Conservation (phyloP, 495 filamentous ascomycete species). For the Immersiella caudata region DNA sequence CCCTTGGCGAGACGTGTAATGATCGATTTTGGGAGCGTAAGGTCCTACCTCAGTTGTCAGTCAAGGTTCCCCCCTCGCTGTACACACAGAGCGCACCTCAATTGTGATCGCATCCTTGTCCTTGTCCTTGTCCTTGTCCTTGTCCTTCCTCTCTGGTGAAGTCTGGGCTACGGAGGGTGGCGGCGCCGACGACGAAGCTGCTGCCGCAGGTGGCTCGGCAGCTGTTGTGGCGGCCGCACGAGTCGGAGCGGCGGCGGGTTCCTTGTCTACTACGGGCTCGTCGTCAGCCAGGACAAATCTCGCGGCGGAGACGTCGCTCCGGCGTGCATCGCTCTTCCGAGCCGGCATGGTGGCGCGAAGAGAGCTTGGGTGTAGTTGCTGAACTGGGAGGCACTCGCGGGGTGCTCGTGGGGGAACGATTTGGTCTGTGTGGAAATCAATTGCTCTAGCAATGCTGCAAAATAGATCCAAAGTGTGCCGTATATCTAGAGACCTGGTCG, state of each 20-base stretch:
- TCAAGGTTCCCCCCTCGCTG: neutral
- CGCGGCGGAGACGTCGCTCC: slow-evolving; percentile 48
- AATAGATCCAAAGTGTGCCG: neutral
- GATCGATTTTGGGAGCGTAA: slow-evolving; percentile 89
- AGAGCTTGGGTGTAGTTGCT: slow-evolving; percentile 10
- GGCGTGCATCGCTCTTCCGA: slow-evolving; percentile 42
- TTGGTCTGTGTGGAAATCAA: neutral
- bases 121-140: slow-evolving; percentile 30
- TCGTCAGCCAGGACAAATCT: slow-evolving; percentile 46
- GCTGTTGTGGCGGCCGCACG: slow-evolving; percentile 15
- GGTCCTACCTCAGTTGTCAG: slow-evolving; percentile 61
- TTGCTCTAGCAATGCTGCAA: neutral
- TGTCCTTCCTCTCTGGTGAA: slow-evolving; percentile 18
- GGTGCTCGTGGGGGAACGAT: neutral
- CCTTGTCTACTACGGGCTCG: slow-evolving; percentile 27
- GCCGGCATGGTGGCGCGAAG: slow-evolving; percentile 37
- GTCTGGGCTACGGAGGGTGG: slow-evolving; percentile 9
- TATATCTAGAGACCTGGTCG: neutral
- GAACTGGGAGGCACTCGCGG: neutral
- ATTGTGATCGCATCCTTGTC: slow-evolving; percentile 45
- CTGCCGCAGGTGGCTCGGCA: slow-evolving; percentile 13
- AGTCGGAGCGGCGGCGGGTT: slow-evolving; percentile 22
- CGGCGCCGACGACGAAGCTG: slow-evolving; percentile 13
- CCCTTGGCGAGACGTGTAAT: slow-evolving; percentile 91
- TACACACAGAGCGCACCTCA: slow-evolving; percentile 36